Base-by-base conservation (phyloP, 2,329 filamentous ascomycete genomes). In the Fusarium domesticum region DNA sequence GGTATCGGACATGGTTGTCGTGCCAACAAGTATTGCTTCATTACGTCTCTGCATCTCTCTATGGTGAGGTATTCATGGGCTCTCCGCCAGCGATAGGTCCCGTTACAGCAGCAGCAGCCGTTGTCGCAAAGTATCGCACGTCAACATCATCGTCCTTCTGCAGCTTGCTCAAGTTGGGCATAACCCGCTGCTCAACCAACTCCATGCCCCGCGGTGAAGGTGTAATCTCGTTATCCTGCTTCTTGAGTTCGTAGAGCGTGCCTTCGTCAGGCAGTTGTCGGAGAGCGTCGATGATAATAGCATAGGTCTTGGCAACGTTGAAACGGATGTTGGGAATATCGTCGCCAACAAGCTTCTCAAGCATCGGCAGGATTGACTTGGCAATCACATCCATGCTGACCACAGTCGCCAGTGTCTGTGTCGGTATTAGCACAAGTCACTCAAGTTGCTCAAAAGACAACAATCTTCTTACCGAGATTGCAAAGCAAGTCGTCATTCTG, bases 401-500 rank as follows among this genome's bases (percentile, higher is more conserved):
- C 42, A 95, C 95, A 23, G 87, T 87, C 20, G 93, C 87, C 51
- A 98, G 83, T 18, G 92, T 98, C 93, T 98, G 37, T 2, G 30
- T 47, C 31, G 16, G 16, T 54, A 60, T 52, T 30, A 53, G 36
- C 33, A 14, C 12, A 17, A 31, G 6, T n/a, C n/a, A n/a, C n/a
- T n/a, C 18, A 16, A 14, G 2, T 25, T 14, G 14, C 2, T 25
- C 17, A 17, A 31, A 20, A n/a, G 34, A 37, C 19, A 30, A 6
- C 7, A 5, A 3, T 8, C 18, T 42, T 80, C 88, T 76, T 79
- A 98, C 93, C 60, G 90, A 92, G 57, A 98, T 95, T 51, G 93
- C 93, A 68, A 98, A 98, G 74, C 92, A 97, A n/a, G 93, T 98
- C 8, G 93, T 98, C 93, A 98, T 98, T 67, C 93, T 83, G 79